A percentile compares a stretch with the other conserved stretches of the same genome.
These are phyloP conservation scores for Apiospora aurea DNA, from an alignment of 2,329 filamentous ascomycete genomes.

Conservation along the genomic window DNA sequence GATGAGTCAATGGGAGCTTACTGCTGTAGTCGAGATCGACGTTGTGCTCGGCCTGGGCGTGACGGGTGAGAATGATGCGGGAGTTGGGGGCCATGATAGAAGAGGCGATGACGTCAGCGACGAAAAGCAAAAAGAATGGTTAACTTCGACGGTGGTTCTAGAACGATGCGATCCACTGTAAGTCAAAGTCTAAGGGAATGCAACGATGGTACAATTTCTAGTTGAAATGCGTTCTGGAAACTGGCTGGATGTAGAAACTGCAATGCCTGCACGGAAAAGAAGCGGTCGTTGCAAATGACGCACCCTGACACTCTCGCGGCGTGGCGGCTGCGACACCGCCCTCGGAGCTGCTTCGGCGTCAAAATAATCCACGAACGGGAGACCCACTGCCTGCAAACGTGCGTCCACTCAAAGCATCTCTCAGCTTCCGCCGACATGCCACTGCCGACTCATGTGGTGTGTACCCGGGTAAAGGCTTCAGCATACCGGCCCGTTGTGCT, in stretches of 20 bases:
- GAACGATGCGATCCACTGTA: background rate
- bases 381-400: background rate
- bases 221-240: background rate
- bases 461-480: no score
- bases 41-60: conserved; percentile 40
- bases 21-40: conserved; percentile 37
- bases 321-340: background rate
- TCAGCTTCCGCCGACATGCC: no score
- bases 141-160: background rate
- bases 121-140: background rate
- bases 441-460: no score
- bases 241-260: background rate
- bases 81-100: conserved; percentile 38
- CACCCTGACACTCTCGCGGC: background rate
- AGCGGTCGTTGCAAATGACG: conserved; percentile 5
- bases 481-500: no score
- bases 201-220: background rate
- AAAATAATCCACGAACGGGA: conserved; percentile 4
- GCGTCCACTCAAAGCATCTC: background rate
- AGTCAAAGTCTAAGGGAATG: background rate
- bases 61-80: conserved; percentile 36
- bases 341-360: conserved; percentile 3
- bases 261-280: background rate
- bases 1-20: conserved; percentile 25
- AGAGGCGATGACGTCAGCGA: conserved; percentile 9